Evolutionary conservation across 2,329 filamentous ascomycete genomes (phyloP).

Genomic region (Thelonectria discophora): DNA sequence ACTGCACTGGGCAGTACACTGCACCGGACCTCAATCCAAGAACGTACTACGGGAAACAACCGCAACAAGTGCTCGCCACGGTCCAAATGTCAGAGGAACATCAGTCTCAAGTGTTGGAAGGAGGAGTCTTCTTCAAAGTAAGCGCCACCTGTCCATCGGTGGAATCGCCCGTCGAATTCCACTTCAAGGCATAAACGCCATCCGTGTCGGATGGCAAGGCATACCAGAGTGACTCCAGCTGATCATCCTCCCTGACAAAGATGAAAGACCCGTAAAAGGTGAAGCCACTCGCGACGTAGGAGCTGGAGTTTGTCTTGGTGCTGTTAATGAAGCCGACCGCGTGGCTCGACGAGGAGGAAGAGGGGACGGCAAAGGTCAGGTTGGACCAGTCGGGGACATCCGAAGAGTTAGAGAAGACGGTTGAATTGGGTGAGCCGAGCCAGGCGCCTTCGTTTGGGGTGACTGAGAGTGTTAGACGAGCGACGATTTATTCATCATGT

Average conservation of each 20-base stretch:
- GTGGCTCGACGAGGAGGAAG: conserved; percentile 17
- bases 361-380: conserved; percentile 18
- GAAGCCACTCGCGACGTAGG: conserved; percentile 8
- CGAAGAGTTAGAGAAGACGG: conserved; percentile 6
- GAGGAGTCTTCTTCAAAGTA: conserved; percentile 22
- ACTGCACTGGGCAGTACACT: no score
- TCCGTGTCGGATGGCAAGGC: conserved; percentile 7
- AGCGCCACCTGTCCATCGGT: conserved; percentile 10
- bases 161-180: conserved; percentile 18
- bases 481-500: background rate
- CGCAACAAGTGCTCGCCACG: no score
- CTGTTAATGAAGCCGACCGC: conserved; percentile 15
- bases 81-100: background rate
- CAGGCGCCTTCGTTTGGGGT: conserved; percentile 3
- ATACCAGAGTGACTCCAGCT: conserved; percentile 22
- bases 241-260: conserved; percentile 14
- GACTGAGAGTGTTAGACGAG: conserved; percentile 7
- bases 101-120: background rate
- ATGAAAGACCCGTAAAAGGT: conserved; percentile 21
- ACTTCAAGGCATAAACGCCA: conserved; percentile 19
- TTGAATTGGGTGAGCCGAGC: conserved; percentile 22
- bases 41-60: no score
- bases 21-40: no score
- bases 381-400: conserved; percentile 18
- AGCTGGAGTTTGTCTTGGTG: background rate